Percentiles rank a stretch among this genome's conserved stretches.
phyloP scores from a whole-genome alignment of 164 flowering plant genomes.

The Stephania yunnanensis region DNA sequence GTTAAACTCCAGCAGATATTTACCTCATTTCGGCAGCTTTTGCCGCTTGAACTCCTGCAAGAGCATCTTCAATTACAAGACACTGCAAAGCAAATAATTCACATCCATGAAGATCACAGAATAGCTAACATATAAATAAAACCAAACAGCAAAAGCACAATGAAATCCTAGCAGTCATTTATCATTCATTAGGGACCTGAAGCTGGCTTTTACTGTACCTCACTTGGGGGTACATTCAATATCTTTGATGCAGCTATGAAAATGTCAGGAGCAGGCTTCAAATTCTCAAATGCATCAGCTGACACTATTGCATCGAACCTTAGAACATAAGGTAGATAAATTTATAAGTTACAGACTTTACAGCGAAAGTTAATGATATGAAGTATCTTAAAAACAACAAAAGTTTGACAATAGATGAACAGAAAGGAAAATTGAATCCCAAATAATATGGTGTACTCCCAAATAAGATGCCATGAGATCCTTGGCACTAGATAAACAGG shows the following conservation, averaged over 20 bases:
- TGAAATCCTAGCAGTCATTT: neutral
- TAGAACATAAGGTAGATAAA: constrained; percentile 20
- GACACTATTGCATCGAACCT: constrained; percentile 98
- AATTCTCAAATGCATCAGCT: constrained; percentile 94
- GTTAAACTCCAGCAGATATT: neutral
- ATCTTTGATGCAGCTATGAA: constrained; percentile 84
- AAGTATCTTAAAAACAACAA: neutral
- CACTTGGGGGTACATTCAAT: constrained; percentile 61
- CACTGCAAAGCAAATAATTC: constrained; percentile 45
- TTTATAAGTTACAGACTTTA: constrained; percentile 5
- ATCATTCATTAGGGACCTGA: neutral
- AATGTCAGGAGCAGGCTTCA: constrained; percentile 98
- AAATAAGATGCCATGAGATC: neutral
- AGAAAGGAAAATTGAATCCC: neutral
- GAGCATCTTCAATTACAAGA: constrained; percentile 95
- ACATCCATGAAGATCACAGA: neutral
- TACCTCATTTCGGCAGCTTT: constrained; percentile 95
- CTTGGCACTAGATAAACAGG: neutral
- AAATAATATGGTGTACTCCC: neutral
- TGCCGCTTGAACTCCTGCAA: constrained; percentile 98
- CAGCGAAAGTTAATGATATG: neutral
- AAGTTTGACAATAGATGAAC: too few species aligned
- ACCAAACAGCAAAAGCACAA: neutral
- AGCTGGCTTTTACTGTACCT: constrained; percentile 40
- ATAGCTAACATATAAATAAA: neutral